These are phyloP conservation scores for Schoenoplectus triqueter DNA, from an alignment of 202 grass and related monocot species.

Conservation along the genomic window DNA sequence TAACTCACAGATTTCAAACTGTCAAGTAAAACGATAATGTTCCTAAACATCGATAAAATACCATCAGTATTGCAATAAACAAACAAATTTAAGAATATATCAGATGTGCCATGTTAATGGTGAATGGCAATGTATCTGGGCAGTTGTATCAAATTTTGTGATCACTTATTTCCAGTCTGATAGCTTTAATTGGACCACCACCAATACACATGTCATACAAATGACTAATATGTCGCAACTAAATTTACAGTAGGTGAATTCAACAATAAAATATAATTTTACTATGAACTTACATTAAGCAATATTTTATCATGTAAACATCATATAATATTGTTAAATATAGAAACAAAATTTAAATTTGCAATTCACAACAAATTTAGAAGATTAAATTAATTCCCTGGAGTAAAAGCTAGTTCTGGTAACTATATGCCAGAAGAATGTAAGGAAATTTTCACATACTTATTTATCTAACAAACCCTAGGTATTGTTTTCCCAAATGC, in stretches of 20 bases:
- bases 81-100: conserved; percentile 1
- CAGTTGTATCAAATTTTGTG: neutral
- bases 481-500: conserved; percentile 18
- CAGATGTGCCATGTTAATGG: neutral
- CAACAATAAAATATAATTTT: neutral
- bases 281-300: conserved; percentile 8
- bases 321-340: conserved; percentile 29
- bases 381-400: conserved; percentile 12
- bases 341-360: neutral
- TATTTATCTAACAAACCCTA: conserved; percentile 35
- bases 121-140: conserved; percentile 5
- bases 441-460: neutral
- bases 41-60: conserved; percentile 20
- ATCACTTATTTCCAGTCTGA: neutral
- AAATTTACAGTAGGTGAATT: neutral
- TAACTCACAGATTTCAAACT: conserved; percentile 16
- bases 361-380: conserved; percentile 13
- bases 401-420: conserved; percentile 3
- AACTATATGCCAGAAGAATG: conserved; percentile 2
- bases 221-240: neutral
- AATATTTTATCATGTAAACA: conserved; percentile 18
- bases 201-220: neutral
- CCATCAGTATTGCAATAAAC: neutral
- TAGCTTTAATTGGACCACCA: neutral
- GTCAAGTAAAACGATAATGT: conserved; percentile 13